Percentiles rank a stretch among this genome's conserved stretches.
phyloP scores from a whole-genome alignment of 495 filamentous ascomycete species.

The Hyaloscypha finlandica region DNA sequence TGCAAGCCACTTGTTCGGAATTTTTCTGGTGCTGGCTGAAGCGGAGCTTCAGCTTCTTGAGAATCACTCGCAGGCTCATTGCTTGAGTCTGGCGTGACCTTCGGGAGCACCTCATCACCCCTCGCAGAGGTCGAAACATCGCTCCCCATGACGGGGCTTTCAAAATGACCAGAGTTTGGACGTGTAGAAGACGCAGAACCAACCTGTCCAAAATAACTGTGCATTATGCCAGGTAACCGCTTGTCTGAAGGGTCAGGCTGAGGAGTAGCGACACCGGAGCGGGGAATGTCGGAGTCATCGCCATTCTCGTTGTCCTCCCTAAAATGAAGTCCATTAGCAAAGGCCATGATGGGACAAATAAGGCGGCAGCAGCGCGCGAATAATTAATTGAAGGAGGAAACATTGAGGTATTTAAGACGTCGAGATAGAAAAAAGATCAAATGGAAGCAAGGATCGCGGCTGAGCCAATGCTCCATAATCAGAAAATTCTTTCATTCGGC shows the following conservation, averaged over 20 bases:
- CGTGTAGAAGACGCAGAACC: slow-evolving; percentile 62
- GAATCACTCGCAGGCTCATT: slow-evolving; percentile 19
- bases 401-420: slow-evolving; percentile 11
- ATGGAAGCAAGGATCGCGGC: slow-evolving; percentile 7
- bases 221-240: slow-evolving; percentile 83
- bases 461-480: slow-evolving; percentile 16
- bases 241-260: slow-evolving; percentile 89
- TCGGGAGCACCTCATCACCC: slow-evolving; percentile 37
- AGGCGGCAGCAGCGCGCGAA: background rate
- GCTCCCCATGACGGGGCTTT: slow-evolving; percentile 45
- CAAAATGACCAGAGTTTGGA: slow-evolving; percentile 42
- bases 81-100: slow-evolving; percentile 38
- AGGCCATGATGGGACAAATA: slow-evolving; percentile 21
- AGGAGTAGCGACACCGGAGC: slow-evolving; percentile 83
- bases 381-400: background rate
- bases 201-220: slow-evolving; percentile 97
- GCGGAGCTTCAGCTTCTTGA: slow-evolving; percentile 30
- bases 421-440: background rate
- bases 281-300: slow-evolving; percentile 79
- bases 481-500: slow-evolving; percentile 19
- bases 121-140: slow-evolving; percentile 23
- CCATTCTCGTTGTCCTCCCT: slow-evolving; percentile 75
- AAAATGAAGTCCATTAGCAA: slow-evolving; percentile 34
- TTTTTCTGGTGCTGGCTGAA: slow-evolving; percentile 33
- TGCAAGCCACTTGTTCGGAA: slow-evolving; percentile 41